Percentiles rank a stretch among this genome's conserved stretches.
phyloP scores from a whole-genome alignment of 2,329 filamentous ascomycete genomes.

The Aspergillus thermomutatus region DNA sequence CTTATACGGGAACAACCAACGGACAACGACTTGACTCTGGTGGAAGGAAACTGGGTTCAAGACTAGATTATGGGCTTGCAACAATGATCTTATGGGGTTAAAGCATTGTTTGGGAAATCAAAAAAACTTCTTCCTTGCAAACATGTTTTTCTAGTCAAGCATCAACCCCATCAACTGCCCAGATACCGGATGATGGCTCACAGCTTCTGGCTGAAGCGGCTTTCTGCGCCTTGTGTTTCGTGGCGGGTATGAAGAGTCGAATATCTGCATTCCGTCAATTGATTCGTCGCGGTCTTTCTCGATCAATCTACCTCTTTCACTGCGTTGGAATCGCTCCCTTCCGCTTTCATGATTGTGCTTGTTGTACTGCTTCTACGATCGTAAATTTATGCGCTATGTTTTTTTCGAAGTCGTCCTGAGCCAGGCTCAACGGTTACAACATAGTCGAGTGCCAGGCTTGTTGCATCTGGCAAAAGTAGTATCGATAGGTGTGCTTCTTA shows the following conservation, averaged over 20 bases:
- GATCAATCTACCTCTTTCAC: not conserved
- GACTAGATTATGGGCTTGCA: slow-evolving; percentile 2
- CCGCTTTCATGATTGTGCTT: not conserved
- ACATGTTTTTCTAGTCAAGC: not conserved
- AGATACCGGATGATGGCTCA: not conserved
- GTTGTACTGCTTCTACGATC: not conserved
- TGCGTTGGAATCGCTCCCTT: not conserved
- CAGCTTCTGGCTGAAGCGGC: not conserved
- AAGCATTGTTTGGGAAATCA: not conserved
- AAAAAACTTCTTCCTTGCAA: not conserved
- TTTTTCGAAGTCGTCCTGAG: not conserved
- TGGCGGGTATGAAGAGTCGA: not conserved
- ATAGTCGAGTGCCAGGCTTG: not conserved
- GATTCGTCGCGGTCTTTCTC: not conserved
- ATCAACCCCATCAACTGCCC: not conserved
- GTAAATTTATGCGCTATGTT: not conserved
- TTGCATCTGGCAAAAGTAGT: not conserved
- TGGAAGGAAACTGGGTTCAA: slow-evolving; percentile 1
- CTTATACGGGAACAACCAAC: not conserved
- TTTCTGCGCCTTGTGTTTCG: not conserved
- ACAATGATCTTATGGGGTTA: not conserved
- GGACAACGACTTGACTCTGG: not conserved
- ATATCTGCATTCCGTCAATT: not conserved
- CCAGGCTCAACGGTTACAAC: too few species aligned
- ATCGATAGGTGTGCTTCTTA: not conserved